phyloP scores from a whole-genome alignment of 2,329 filamentous ascomycete genomes.

The Stemphylium vesicarium region DNA sequence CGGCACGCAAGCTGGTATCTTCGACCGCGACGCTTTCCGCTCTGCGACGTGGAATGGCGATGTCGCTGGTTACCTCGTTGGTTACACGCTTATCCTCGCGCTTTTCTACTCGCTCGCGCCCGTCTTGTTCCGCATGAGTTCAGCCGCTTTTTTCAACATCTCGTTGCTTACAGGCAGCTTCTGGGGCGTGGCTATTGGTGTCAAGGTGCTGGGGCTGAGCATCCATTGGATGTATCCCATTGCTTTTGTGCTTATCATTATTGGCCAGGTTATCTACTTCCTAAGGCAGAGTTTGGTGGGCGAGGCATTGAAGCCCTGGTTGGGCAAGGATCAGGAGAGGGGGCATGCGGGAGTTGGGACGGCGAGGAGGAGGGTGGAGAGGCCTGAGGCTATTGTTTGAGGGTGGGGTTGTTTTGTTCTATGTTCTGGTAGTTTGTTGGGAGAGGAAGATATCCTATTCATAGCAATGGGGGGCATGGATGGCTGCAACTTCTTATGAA shows the following conservation, averaged over 20 bases:
- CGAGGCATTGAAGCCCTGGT: slow-evolving; percentile 93
- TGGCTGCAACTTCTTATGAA: no score
- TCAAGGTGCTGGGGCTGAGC: slow-evolving; percentile 78
- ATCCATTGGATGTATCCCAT: slow-evolving; percentile 95
- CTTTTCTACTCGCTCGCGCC: slow-evolving; percentile 90
- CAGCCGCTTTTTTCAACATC: slow-evolving; percentile 96
- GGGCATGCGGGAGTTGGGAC: slow-evolving; percentile 38
- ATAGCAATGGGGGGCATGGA: no score
- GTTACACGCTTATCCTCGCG: slow-evolving; percentile 82
- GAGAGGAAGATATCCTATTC: no score
- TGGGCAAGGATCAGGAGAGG: slow-evolving; percentile 82
- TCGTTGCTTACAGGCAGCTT: slow-evolving; percentile 93
- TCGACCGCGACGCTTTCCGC: slow-evolving; percentile 77
- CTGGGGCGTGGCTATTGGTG: slow-evolving; percentile 93
- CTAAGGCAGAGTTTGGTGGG: slow-evolving; percentile 80
- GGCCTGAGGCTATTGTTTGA: slow-evolving; percentile 38
- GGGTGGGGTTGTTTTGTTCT: neutral
- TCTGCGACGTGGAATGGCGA: slow-evolving; percentile 52
- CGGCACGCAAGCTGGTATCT: slow-evolving; percentile 87
- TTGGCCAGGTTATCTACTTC: slow-evolving; percentile 88
- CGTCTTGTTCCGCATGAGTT: slow-evolving; percentile 85
- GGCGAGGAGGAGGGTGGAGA: slow-evolving; percentile 40
- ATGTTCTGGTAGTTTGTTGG: no score
- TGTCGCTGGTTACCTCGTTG: slow-evolving; percentile 81
- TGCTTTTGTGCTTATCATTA: slow-evolving; percentile 89